phyloP scores from a whole-genome alignment of 495 filamentous ascomycete genomes.

The Letharia lupina region DNA sequence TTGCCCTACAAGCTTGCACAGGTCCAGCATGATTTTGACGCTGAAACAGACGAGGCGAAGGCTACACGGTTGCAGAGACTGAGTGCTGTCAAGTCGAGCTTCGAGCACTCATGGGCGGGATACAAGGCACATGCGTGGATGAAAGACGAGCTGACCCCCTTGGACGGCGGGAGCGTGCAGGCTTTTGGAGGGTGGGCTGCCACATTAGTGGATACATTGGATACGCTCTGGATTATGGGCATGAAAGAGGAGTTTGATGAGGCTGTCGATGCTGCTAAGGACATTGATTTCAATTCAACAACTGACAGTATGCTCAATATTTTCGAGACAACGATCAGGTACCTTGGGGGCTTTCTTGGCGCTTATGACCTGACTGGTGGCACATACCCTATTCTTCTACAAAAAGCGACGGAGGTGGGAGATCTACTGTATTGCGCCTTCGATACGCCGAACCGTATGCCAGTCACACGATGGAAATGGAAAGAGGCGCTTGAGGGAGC shows the following conservation, averaged over 20 bases:
- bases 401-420: slow-evolving; percentile 79
- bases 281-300: slow-evolving; percentile 48
- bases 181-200: slow-evolving; percentile 57
- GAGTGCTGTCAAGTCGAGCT: slow-evolving; percentile 57
- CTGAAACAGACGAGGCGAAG: slow-evolving; percentile 34
- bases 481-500: slow-evolving; percentile 30
- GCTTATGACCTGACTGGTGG: slow-evolving; percentile 72
- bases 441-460: slow-evolving; percentile 94
- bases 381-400: slow-evolving; percentile 58
- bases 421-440: slow-evolving; percentile 86
- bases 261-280: slow-evolving; percentile 44
- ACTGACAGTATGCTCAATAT: slow-evolving; percentile 55
- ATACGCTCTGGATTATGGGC: slow-evolving; percentile 57
- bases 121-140: slow-evolving; percentile 73
- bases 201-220: slow-evolving; percentile 51
- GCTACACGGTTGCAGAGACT: slow-evolving; percentile 37
- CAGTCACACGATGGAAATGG: slow-evolving; percentile 51
- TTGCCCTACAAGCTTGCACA: slow-evolving; percentile 37
- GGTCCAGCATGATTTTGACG: slow-evolving; percentile 45
- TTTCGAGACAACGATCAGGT: slow-evolving; percentile 84
- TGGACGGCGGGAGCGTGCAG: slow-evolving; percentile 44
- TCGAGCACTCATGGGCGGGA: slow-evolving; percentile 63
- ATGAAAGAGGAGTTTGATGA: slow-evolving; percentile 51
- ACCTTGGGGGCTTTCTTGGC: slow-evolving; percentile 73
- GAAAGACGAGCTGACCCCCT: slow-evolving; percentile 66